Evolutionary conservation across 768 basidiomycete species (phyloP).

Genomic region (Boletus edulis): DNA sequence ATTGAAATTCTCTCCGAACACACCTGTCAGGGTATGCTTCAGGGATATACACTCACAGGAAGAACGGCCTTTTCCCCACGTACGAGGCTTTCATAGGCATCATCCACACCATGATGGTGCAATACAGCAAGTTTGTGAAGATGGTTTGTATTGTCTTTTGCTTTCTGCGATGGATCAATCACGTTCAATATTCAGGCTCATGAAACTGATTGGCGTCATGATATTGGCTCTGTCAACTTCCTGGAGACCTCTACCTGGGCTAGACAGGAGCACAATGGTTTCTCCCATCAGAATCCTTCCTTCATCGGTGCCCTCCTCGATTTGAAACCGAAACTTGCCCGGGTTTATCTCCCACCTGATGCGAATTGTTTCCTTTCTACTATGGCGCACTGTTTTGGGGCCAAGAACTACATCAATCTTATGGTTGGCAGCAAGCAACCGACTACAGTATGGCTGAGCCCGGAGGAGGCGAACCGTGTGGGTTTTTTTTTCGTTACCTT

Average conservation of each 20-base stretch:
- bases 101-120: slow-evolving; percentile 86
- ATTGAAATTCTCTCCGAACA: slow-evolving; percentile 90
- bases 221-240: slow-evolving; percentile 75
- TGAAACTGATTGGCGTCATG: slow-evolving; percentile 72
- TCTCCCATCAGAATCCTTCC: slow-evolving; percentile 83
- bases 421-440: slow-evolving; percentile 90
- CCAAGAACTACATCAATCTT: slow-evolving; percentile 83
- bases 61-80: slow-evolving; percentile 79
- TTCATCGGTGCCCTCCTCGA: slow-evolving; percentile 87
- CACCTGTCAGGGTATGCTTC: slow-evolving; percentile 86
- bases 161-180: neutral
- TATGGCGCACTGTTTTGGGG: slow-evolving; percentile 76
- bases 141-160: slow-evolving; percentile 48
- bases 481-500: slow-evolving; percentile 5
- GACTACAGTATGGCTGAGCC: slow-evolving; percentile 72
- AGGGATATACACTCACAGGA: slow-evolving; percentile 91
- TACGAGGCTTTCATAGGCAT: slow-evolving; percentile 94
- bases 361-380: slow-evolving; percentile 85
- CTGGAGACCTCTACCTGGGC: slow-evolving; percentile 88
- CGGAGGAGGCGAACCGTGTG: slow-evolving; percentile 72
- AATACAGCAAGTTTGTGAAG: slow-evolving; percentile 87
- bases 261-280: slow-evolving; percentile 86
- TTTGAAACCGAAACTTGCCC: slow-evolving; percentile 65
- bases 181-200: slow-evolving; percentile 30
- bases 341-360: slow-evolving; percentile 86